These are phyloP conservation scores for Sphaerostilbella broomeana DNA, from an alignment of 2,329 filamentous ascomycete genomes.

Conservation along the genomic window DNA sequence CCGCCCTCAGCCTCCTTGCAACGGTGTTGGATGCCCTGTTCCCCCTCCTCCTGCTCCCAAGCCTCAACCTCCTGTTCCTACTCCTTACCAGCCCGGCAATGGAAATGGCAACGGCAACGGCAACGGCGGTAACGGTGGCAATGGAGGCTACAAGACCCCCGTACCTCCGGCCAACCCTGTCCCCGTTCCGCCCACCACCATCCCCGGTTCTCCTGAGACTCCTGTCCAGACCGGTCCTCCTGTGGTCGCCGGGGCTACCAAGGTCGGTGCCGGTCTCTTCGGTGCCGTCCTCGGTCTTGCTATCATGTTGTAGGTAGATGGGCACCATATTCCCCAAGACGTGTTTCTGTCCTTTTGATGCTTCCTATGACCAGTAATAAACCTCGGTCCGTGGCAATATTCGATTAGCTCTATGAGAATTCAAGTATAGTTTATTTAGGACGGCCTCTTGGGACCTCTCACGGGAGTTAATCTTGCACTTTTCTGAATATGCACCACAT, in stretches of 20 bases:
- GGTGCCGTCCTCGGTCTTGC: conserved; percentile 18
- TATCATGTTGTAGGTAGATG: conserved; percentile 22
- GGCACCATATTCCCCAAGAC: too few species aligned
- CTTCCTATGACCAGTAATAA: too few species aligned
- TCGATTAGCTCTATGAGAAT: too few species aligned
- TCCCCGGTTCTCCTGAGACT: background rate
- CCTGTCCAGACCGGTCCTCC: conserved; percentile 4
- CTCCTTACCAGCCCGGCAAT: background rate
- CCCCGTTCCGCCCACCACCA: background rate
- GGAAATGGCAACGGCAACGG: too few species aligned
- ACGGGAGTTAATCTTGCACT: too few species aligned
- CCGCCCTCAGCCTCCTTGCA: conserved; percentile 18
- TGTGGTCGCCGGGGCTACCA: conserved; percentile 21
- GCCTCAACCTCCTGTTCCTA: conserved; percentile 5
- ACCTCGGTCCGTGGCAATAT: too few species aligned
- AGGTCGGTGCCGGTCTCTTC: conserved; percentile 20
- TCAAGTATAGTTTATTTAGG: too few species aligned
- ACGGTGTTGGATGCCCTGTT: conserved; percentile 14
- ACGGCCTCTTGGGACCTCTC: too few species aligned
- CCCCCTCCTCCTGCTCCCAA: conserved; percentile 14
- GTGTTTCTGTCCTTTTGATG: too few species aligned
- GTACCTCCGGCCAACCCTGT: conserved; percentile 11
- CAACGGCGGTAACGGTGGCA: too few species aligned
- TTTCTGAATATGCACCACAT: too few species aligned
- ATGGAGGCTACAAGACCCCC: too few species aligned